Base-by-base conservation (phyloP, 2,329 filamentous ascomycete genomes). In the Botrytis cinerea region DNA sequence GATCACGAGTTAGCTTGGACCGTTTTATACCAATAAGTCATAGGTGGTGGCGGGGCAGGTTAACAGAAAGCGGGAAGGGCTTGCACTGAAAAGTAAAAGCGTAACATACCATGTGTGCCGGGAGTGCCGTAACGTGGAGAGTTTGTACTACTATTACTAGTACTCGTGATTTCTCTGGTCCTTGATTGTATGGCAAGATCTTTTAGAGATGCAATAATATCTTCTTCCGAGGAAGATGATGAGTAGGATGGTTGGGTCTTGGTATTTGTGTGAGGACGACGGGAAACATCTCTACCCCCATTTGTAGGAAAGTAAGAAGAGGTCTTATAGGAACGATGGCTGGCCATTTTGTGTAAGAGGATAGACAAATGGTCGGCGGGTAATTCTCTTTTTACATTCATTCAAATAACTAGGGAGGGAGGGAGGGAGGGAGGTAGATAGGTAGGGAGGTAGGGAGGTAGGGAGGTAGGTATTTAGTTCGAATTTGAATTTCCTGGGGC, bases 301-400 rank as follows among this genome's bases (percentile, higher is more conserved):
- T 48, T 86, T 70, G 67, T 75, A 54, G 75, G 74, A 71, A 78
- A 74, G 76, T 84, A 85, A 38, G 82, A 82, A 59, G 85, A 81
- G 12, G 85, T 82, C 76, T 86, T 85, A 79, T 88, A 84, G 20
- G 86, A 86, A 76, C 85, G 84, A 71, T 46, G 48, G 79, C 81
- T 84, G 74, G 86, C 83, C 86, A 88, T 88, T 62, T 70, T 72
- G 57, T 32, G 43, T 43, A 20, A 18, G 20, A 66, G 61, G 61
- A 57, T 45, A 45, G 51, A 25, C 9, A 54, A 48, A 35, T 43
- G 63, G 71, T 28, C 63, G 62, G 48, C 43, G 71, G 45, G 38
- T 59, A 61, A 38, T 38, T 61, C 59, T 61, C 51, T 61, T 22
- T 35, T 35, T 38, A 61, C 59, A 61, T 61, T 61, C 59, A 38